Base-by-base conservation (phyloP, 129 eudicot species). In the Ambrosia trifida region DNA sequence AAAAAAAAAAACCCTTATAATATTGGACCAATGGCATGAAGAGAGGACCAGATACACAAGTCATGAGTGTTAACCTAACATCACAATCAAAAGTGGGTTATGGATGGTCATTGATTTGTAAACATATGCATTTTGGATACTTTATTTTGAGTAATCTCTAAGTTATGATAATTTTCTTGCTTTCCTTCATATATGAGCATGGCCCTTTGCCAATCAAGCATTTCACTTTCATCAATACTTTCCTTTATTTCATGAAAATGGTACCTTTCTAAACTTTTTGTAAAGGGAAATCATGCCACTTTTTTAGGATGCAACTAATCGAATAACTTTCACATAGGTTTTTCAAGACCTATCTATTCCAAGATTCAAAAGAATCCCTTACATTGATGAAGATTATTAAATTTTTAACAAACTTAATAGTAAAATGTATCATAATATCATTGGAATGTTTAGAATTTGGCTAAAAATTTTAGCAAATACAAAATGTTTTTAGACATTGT, bases 1-100 rank as follows among this genome's bases (percentile, higher is more conserved):
- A 64, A 50, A 52, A 19, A 80, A 70, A 68, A 56, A 44, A 75
- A 64, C 43, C 64, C 63, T n/a, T 19, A 44, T 63, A 32, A 8
- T 24, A 40, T 61, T 47, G 60, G 72, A 75, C 69, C 58, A 53
- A 51, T 17, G 38, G 41, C 72, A 74, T 73, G 28, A 12, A 45
- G 36, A 38, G 61, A 43, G 72, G 46, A 57, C 64, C 41, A 17
- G 5, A 32, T 32, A 30, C 43, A 30, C 46, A 31, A 11, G 53
- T 63, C 51, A 73, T 72, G 78, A 51, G 30, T 74, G 71, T 64
- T 43, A 46, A 18, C 77, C 56, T 67, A 73, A 74, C 70, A 60
- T 60, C 75, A 73, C 74, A 45, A 67, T 78, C 74, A 51, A 78
- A 68, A 45, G 85, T 81, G 72, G 85, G 85, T 78, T 71, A 69